phyloP scores from a whole-genome alignment of 805 yeast genomes.

The Nakazawaea holstii region DNA sequence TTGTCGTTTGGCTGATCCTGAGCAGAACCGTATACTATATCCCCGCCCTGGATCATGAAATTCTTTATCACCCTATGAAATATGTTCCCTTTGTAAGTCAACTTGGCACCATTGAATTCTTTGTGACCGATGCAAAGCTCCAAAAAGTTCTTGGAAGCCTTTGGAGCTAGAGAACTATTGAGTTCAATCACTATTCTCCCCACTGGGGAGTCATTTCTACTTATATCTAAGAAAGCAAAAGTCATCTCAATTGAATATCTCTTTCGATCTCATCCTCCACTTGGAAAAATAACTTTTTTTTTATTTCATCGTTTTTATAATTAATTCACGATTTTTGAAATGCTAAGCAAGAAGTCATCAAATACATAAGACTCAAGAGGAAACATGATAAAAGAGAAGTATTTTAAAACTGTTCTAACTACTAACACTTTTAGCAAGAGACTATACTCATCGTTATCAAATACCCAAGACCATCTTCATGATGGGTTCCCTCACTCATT shows the following conservation, averaged over 20 bases:
- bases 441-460: not conserved
- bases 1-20: constrained; percentile 20
- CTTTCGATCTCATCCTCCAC: not conserved
- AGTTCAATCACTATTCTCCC: constrained; percentile 65
- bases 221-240: constrained; percentile 46
- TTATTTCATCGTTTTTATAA: not conserved
- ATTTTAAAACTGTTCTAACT: no score
- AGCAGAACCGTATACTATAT: constrained; percentile 35
- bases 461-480: not conserved
- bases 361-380: no score
- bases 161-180: constrained; percentile 45
- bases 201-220: constrained; percentile 31
- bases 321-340: not conserved
- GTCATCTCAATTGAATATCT: constrained; percentile 5
- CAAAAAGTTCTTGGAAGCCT: constrained; percentile 45
- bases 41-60: constrained; percentile 71
- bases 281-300: not conserved
- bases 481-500: not conserved
- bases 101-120: constrained; percentile 15
- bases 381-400: no score
- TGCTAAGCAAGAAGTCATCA: not conserved
- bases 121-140: constrained; percentile 36
- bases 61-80: constrained; percentile 65
- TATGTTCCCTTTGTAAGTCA: constrained; percentile 35
- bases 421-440: not conserved